These are phyloP conservation scores for Sarcocystis neurona DNA, from an alignment of 169 alveolate species.

Conservation along the genomic window DNA sequence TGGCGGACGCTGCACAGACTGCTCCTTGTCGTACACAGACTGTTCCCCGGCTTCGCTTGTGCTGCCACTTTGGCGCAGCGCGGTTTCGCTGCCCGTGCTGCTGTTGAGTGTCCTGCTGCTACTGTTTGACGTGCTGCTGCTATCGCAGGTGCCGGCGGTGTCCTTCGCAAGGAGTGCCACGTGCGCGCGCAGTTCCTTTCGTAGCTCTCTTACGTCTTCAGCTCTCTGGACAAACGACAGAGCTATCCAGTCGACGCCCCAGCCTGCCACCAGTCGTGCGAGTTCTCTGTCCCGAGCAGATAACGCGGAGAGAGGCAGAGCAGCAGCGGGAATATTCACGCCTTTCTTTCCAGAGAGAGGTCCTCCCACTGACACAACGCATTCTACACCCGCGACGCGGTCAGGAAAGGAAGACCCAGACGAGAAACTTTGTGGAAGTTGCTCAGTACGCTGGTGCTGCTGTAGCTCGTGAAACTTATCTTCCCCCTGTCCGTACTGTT, in stretches of 20 bases:
- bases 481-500: background rate
- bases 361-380: slow-evolving; percentile 68
- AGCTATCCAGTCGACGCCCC: slow-evolving; percentile 92
- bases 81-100: background rate
- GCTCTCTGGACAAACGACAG: slow-evolving; percentile 82
- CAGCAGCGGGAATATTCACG: slow-evolving; percentile 79
- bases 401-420: background rate
- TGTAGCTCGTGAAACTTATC: background rate
- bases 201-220: slow-evolving; percentile 76
- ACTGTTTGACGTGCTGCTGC: background rate
- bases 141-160: background rate
- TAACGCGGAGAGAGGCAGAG: slow-evolving; percentile 76
- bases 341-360: slow-evolving; percentile 81
- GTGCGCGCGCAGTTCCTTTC: slow-evolving; percentile 70
- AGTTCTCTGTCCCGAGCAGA: slow-evolving; percentile 79
- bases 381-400: background rate
- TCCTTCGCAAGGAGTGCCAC: background rate
- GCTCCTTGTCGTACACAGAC: no score
- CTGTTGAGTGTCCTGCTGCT: background rate
- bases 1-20: no score
- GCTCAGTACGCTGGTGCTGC: no score
- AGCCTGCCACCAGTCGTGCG: slow-evolving; percentile 28
- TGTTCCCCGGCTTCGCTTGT: no score
- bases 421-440: background rate
- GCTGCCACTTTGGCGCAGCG: no score